Percentiles rank a stretch among this genome's conserved stretches.
Evolutionary conservation across 1,284 basidiomycete genomes (phyloP).

Genomic region (Neotropicomus parvogracilis): DNA sequence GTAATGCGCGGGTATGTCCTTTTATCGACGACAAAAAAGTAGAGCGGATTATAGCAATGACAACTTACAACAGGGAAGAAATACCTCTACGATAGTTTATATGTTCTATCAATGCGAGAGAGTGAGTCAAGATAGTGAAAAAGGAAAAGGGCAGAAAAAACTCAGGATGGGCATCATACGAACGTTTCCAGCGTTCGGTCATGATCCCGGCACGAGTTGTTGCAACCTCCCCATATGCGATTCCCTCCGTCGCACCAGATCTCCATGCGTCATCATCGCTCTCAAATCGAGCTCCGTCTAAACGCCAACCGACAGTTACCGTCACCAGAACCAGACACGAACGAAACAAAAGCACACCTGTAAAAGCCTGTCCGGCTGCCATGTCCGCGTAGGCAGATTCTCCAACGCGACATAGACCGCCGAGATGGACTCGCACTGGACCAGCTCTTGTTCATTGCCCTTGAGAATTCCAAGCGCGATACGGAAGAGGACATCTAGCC

Average conservation of each 20-base stretch:
- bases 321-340: background rate
- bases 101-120: conserved; percentile 12
- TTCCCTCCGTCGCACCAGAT: conserved; percentile 65
- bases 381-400: conserved; percentile 85
- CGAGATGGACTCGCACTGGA: conserved; percentile 78
- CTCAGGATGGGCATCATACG: too few species aligned
- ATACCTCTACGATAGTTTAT: conserved; percentile 3
- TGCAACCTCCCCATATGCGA: conserved; percentile 51
- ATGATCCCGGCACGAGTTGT: conserved; percentile 36
- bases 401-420: conserved; percentile 85
- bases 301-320: background rate
- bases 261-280: conserved; percentile 58
- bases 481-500: conserved; percentile 89
- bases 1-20: background rate
- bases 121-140: too few species aligned
- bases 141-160: too few species aligned
- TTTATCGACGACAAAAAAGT: background rate
- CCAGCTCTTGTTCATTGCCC: conserved; percentile 77
- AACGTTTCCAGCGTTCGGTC: too few species aligned
- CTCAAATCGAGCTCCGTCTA: conserved; percentile 72
- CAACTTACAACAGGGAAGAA: too few species aligned
- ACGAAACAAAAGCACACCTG: conserved; percentile 47
- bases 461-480: conserved; percentile 85
- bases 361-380: conserved; percentile 87
- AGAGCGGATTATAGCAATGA: background rate